A percentile compares a stretch with the other conserved stretches of the same genome.
phyloP scores from a whole-genome alignment of 108 stramenopile genomes.

The Cyclotella sp. region DNA sequence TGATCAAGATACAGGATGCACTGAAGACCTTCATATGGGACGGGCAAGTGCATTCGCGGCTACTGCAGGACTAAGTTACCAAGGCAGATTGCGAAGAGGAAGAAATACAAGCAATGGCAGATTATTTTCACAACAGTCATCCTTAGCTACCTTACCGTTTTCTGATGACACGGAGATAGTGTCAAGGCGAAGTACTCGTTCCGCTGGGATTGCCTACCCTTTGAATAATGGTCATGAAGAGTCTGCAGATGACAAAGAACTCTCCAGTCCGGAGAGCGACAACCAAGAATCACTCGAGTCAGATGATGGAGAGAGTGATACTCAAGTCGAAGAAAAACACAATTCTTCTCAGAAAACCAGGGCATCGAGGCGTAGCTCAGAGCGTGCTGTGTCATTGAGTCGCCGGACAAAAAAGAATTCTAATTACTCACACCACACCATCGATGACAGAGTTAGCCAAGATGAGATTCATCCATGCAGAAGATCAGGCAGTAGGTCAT shows the following conservation, averaged over 20 bases:
- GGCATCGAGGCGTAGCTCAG: too few relatives aligned
- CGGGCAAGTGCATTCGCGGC: not conserved
- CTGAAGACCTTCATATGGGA: not conserved
- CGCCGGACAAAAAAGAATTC: too few relatives aligned
- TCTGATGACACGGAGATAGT: not conserved
- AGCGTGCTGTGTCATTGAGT: too few relatives aligned
- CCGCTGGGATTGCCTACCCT: not conserved
- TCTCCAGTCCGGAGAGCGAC: not conserved
- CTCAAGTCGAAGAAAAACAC: not conserved
- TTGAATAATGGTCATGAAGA: not conserved
- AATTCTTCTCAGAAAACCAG: not conserved
- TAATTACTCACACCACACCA: too few relatives aligned
- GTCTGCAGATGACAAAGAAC: not conserved
- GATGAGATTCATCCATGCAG: too few relatives aligned
- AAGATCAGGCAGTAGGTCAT: too few relatives aligned
- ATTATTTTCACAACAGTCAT: conserved; percentile 33
- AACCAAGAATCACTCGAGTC: not conserved
- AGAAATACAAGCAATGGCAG: conserved; percentile 22
- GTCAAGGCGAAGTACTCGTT: not conserved
- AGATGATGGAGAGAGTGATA: not conserved
- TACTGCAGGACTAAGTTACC: not conserved
- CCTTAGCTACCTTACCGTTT: conserved; percentile 44
- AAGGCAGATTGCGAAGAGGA: conserved; percentile 11
- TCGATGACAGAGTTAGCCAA: too few relatives aligned
- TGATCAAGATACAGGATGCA: conserved; percentile 5